Percentiles rank a stretch among this genome's conserved stretches.
Evolutionary conservation across 495 filamentous ascomycete genomes (phyloP).

Genomic region (Aspergillus conjunctus): DNA sequence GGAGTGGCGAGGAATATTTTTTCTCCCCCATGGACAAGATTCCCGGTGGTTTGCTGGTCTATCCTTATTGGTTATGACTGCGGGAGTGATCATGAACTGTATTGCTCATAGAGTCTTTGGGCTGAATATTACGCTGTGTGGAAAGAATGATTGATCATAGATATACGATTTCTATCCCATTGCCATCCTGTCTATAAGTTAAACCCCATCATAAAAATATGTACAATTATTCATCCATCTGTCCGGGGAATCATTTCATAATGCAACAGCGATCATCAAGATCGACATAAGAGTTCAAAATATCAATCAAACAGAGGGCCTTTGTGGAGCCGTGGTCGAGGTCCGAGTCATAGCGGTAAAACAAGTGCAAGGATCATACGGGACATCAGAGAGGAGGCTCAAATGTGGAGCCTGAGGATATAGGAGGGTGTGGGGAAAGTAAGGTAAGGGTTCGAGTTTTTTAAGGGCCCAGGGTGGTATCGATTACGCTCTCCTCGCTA

Average conservation of each 20-base stretch:
- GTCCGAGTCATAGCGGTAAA: neutral
- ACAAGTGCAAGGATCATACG: constrained; percentile 14
- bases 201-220: constrained; percentile 26
- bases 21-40: too few relatives aligned
- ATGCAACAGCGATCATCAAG: constrained; percentile 19
- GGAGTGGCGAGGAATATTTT: too few relatives aligned
- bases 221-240: constrained; percentile 24
- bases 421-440: neutral
- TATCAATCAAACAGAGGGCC: constrained; percentile 20
- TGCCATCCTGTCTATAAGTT: constrained; percentile 24
- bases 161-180: constrained; percentile 24
- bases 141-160: neutral
- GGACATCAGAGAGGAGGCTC: constrained; percentile 16
- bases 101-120: too few relatives aligned
- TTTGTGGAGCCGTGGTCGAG: neutral
- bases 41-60: too few relatives aligned
- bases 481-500: constrained; percentile 29
- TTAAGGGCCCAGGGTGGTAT: constrained; percentile 23
- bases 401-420: neutral
- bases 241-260: constrained; percentile 27
- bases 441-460: constrained; percentile 9
- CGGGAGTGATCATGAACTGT: too few relatives aligned
- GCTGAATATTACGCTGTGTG: too few relatives aligned
- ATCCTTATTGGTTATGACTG: too few relatives aligned
- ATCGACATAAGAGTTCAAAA: constrained; percentile 15